phyloP scores from a whole-genome alignment of 164 flowering plant genomes.

The Annona cherimola region DNA sequence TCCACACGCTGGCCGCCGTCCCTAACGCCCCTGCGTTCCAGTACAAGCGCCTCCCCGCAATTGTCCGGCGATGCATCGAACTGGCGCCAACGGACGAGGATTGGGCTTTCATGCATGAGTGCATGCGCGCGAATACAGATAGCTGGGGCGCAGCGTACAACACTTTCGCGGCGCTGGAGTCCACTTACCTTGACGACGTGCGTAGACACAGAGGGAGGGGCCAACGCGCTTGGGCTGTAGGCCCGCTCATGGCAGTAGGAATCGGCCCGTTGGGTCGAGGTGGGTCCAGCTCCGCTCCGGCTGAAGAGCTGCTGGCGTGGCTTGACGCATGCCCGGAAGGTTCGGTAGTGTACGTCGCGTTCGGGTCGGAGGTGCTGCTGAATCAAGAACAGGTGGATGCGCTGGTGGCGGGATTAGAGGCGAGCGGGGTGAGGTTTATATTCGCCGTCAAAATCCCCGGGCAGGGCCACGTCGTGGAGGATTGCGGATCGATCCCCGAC shows the following conservation, averaged over 20 bases:
- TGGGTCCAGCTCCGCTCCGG: constrained; percentile 19
- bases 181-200: constrained; percentile 16
- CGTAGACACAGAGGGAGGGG: constrained; percentile 7
- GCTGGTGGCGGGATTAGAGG: constrained; percentile 33
- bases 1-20: constrained; percentile 2
- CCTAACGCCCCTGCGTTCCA: constrained; percentile 23
- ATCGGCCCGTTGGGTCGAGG: constrained; percentile 12
- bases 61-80: constrained; percentile 10
- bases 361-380: constrained; percentile 35
- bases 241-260: constrained; percentile 28
- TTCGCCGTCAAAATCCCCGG: constrained; percentile 22
- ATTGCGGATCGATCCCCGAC: constrained; percentile 13
- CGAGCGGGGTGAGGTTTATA: constrained; percentile 31
- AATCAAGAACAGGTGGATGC: constrained; percentile 22
- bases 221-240: constrained; percentile 32
- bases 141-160: constrained; percentile 26
- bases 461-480: constrained; percentile 11
- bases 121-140: constrained; percentile 13
- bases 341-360: constrained; percentile 37
- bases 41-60: constrained; percentile 11
- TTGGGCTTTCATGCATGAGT: constrained; percentile 5
- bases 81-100: constrained; percentile 12
- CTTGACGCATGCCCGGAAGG: constrained; percentile 23
- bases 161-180: constrained; percentile 19
- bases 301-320: constrained; percentile 26